These are phyloP conservation scores for Parastagonospora avenae DNA, from an alignment of 2,329 filamentous ascomycete species.

Conservation along the genomic window DNA sequence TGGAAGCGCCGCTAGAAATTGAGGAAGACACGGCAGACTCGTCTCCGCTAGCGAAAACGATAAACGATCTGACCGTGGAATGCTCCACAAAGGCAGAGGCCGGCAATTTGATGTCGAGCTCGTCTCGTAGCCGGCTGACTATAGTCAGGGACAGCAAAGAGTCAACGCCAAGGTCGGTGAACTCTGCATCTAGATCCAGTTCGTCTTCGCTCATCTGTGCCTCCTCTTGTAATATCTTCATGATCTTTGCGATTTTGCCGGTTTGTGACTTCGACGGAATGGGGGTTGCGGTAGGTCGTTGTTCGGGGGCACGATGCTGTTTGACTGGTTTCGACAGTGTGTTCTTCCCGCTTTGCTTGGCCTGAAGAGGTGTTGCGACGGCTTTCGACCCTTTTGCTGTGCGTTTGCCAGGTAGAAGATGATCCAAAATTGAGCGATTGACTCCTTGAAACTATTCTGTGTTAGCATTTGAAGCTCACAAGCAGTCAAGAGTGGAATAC, in stretches of 20 bases:
- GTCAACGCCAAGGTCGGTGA: constrained; percentile 19
- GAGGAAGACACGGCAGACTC: neutral
- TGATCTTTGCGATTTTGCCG: neutral
- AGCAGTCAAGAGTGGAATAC: neutral
- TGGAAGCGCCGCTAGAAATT: neutral
- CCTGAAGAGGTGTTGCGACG: neutral
- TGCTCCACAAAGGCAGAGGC: neutral
- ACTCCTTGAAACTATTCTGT: constrained; percentile 3
- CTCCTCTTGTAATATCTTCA: constrained; percentile 6
- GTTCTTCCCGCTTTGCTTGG: no score
- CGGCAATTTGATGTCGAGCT: constrained; percentile 22
- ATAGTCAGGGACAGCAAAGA: constrained; percentile 30
- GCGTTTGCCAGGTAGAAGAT: neutral
- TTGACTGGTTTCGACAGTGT: neutral
- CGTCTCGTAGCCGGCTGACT: constrained; percentile 21
- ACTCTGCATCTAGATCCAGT: constrained; percentile 37
- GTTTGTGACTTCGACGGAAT: neutral
- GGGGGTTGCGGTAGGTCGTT: neutral
- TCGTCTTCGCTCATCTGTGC: neutral
- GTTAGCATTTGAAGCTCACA: neutral
- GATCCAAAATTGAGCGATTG: neutral
- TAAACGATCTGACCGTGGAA: neutral
- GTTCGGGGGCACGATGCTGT: neutral
- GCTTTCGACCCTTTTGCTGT: neutral
- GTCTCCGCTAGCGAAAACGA: neutral